Conservation (phyloP, 2,329 filamentous ascomycete genomes). For the Sclerotinia sclerotiorum region DNA sequence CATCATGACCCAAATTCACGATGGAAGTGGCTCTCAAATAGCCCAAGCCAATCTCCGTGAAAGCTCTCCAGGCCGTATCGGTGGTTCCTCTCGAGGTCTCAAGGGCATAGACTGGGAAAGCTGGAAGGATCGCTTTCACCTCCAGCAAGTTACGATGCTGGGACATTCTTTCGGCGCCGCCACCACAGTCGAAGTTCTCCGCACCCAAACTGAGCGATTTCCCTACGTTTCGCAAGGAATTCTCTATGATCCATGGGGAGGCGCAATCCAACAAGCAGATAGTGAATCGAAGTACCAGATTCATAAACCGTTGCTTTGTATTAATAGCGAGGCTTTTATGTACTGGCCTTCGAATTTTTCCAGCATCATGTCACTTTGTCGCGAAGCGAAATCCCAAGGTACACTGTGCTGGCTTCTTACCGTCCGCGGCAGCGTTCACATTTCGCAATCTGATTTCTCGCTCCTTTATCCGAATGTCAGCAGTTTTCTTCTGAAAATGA, state of each 20-base stretch:
- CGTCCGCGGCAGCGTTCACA: slow-evolving; percentile 60
- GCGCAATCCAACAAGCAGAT: slow-evolving; percentile 47
- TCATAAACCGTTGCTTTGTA: slow-evolving; percentile 57
- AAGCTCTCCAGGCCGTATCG: slow-evolving; percentile 51
- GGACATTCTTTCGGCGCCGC: slow-evolving; percentile 69
- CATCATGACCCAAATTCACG: slow-evolving; percentile 55
- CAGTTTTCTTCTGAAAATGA: slow-evolving; percentile 59
- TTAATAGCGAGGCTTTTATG: slow-evolving; percentile 69
- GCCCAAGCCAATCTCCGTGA: slow-evolving; percentile 53
- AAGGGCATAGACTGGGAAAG: slow-evolving; percentile 54
- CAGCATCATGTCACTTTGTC: slow-evolving; percentile 55
- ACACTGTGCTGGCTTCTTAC: slow-evolving; percentile 52
- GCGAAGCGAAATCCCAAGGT: slow-evolving; percentile 52
- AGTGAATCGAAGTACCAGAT: slow-evolving; percentile 48
- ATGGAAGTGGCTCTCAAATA: slow-evolving; percentile 54
- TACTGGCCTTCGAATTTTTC: slow-evolving; percentile 67
- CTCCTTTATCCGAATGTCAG: slow-evolving; percentile 61
- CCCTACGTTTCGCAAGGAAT: slow-evolving; percentile 61
- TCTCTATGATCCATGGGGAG: slow-evolving; percentile 65
- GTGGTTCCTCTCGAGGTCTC: slow-evolving; percentile 59
- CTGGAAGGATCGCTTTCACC: slow-evolving; percentile 57
- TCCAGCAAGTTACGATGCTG: slow-evolving; percentile 58
- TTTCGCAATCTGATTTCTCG: slow-evolving; percentile 66
- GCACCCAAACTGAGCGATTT: slow-evolving; percentile 52
- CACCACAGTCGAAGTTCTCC: slow-evolving; percentile 59